A percentile compares a stretch with the other conserved stretches of the same genome.
phyloP scores from a whole-genome alignment of 2,329 filamentous ascomycete genomes.

The Penicillium sp. region DNA sequence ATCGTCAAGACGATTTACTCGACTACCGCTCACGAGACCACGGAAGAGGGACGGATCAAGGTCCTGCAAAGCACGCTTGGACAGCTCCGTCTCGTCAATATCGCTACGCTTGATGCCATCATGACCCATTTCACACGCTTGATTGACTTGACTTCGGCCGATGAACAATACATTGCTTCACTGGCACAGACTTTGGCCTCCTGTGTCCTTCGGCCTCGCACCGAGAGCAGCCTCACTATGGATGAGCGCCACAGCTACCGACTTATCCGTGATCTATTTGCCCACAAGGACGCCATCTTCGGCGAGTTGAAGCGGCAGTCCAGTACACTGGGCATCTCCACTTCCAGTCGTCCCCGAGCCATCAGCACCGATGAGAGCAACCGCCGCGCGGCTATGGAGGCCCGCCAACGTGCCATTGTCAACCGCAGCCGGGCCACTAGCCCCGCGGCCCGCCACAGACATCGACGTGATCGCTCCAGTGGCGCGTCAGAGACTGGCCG shows the following conservation, averaged over 20 bases:
- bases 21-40: conserved; percentile 71
- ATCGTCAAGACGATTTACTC: conserved; percentile 97
- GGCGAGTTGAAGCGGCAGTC: conserved; percentile 81
- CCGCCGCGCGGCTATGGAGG: conserved; percentile 89
- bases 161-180: conserved; percentile 75
- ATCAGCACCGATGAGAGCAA: conserved; percentile 96
- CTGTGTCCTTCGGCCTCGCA: conserved; percentile 81
- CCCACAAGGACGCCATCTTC: conserved; percentile 93
- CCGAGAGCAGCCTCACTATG: conserved; percentile 86
- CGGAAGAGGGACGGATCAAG: conserved; percentile 75
- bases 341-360: conserved; percentile 68
- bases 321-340: conserved; percentile 46
- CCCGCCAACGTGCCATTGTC: conserved; percentile 75
- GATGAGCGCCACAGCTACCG: conserved; percentile 92
- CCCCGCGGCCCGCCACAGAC: conserved; percentile 55
- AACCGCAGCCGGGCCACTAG: conserved; percentile 71
- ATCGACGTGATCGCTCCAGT: conserved; percentile 78
- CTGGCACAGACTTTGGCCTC: conserved; percentile 75
- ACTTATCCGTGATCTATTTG: conserved; percentile 84
- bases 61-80: conserved; percentile 94
- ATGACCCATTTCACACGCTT: conserved; percentile 97
- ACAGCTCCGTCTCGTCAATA: conserved; percentile 91
- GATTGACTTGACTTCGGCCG: conserved; percentile 93
- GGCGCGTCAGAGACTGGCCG: conserved; percentile 69
- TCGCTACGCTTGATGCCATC: conserved; percentile 95